Evolutionary conservation across 2,329 filamentous ascomycete species (phyloP).

Genomic region (Sclerotinia nivalis): DNA sequence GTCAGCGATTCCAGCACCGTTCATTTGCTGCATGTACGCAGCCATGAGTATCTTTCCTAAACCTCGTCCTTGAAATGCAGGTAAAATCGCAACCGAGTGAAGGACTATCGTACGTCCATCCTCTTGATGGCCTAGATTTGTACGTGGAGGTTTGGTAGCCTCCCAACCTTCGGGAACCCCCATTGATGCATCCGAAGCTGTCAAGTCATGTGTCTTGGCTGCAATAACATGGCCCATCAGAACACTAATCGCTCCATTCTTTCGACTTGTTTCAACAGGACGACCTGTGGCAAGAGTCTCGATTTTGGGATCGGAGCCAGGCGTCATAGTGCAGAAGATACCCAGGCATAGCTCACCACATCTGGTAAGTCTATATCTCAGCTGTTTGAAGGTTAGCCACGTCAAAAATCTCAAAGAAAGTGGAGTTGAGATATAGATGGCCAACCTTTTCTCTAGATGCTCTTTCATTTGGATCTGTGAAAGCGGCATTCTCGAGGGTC

Average conservation of each 20-base stretch:
- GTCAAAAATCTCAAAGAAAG: constrained; percentile 20
- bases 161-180: constrained; percentile 68
- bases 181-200: constrained; percentile 78
- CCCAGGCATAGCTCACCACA: constrained; percentile 79
- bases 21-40: constrained; percentile 76
- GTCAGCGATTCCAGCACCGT: constrained; percentile 67
- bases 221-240: constrained; percentile 78
- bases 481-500: constrained; percentile 56
- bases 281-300: constrained; percentile 56
- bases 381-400: constrained; percentile 49
- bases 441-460: constrained; percentile 56
- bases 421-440: constrained; percentile 17
- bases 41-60: constrained; percentile 73
- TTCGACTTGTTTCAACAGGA: constrained; percentile 60
- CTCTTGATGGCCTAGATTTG: constrained; percentile 67
- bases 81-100: constrained; percentile 79
- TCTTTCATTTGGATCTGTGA: constrained; percentile 51
- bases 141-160: constrained; percentile 47
- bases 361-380: constrained; percentile 71
- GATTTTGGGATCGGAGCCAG: constrained; percentile 51
- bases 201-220: constrained; percentile 63
- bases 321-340: constrained; percentile 68
- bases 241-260: constrained; percentile 56
- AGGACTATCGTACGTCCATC: constrained; percentile 73
- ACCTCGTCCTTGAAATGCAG: constrained; percentile 71